phyloP scores from a whole-genome alignment of 1,139 yeast genomes.

The Geotrichum carabidarum region DNA sequence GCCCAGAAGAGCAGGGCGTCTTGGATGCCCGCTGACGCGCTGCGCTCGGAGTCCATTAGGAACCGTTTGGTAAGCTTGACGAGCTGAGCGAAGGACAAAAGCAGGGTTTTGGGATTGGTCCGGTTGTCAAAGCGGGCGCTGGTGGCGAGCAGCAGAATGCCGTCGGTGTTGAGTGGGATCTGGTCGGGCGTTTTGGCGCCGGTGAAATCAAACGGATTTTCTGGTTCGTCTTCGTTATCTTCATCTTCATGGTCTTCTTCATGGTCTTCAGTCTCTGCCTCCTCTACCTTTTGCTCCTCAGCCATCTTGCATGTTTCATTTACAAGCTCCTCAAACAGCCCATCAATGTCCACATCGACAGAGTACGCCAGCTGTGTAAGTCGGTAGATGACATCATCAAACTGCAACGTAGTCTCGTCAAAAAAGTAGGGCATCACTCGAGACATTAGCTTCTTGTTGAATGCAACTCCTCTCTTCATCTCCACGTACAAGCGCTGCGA shows the following conservation, averaged over 20 bases:
- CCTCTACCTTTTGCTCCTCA: background rate
- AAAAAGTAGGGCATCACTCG: slow-evolving; percentile 25
- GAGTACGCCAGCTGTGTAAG: slow-evolving; percentile 53
- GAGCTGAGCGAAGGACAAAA: slow-evolving; percentile 26
- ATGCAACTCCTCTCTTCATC: slow-evolving; percentile 28
- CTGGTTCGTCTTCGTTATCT: slow-evolving; percentile 6
- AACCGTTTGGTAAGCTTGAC: slow-evolving; percentile 22
- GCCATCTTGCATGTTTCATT: slow-evolving; percentile 17
- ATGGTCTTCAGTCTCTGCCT: slow-evolving; percentile 12
- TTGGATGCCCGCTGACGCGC: slow-evolving; percentile 37
- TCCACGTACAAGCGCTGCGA: slow-evolving; percentile 33
- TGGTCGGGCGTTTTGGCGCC: slow-evolving; percentile 15
- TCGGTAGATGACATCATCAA: slow-evolving; percentile 43
- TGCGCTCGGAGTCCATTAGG: slow-evolving; percentile 17
- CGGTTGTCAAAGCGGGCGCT: slow-evolving; percentile 32
- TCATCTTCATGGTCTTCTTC: slow-evolving; percentile 13
- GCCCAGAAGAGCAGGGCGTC: slow-evolving; percentile 45
- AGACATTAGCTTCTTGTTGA: slow-evolving; percentile 14
- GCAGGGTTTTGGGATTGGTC: slow-evolving; percentile 18
- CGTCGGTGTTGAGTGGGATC: slow-evolving; percentile 29
- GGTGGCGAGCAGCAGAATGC: slow-evolving; percentile 35
- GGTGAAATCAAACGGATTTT: slow-evolving; percentile 22
- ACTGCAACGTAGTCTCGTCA: slow-evolving; percentile 26
- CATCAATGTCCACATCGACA: slow-evolving; percentile 55
- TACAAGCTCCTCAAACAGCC: slow-evolving; percentile 38